Base-by-base conservation (phyloP, 176 grass and related monocot genomes). In the Alopecurus myosuroides region DNA sequence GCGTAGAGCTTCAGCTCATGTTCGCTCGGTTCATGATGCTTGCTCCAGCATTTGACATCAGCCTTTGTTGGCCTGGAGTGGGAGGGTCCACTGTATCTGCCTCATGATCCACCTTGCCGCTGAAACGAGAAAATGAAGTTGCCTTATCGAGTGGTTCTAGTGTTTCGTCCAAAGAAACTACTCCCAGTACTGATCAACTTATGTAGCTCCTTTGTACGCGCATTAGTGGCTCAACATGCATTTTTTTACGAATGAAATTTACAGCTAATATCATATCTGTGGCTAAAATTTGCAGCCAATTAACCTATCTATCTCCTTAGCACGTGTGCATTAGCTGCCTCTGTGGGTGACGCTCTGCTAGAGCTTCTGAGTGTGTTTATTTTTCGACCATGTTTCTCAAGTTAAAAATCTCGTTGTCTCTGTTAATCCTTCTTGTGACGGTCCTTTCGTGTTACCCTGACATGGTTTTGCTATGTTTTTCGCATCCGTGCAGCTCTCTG, bases 401-500 rank as follows among this genome's bases (percentile, higher is more conserved):
- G 55, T 74, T 69, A 30, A 77, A 82, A 1, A n/a, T 31, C n/a
- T 25, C 15, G 2, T 4, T n/a, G 18, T 31, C 36, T 48, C 58
- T 22, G 37, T 60, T 6, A 11, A 2, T 45, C 9, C 7, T 67
- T 22, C 52, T 9, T 77, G 35, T 40, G 37, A 33, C 26, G 0
- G 42, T 29, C 50, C 48, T 14, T 81, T 45, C 13, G 50, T 49
- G 31, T 35, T 83, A 64, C 5, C 2, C 35, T 87, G 37, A 86
- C 25, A 77, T 77, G 34, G 13, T 11, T 60, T 77, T 88, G 17
- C 22, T 64, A 19, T 74, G 74, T 14, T 49, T 57, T 7, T 50
- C 37, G 3, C 6, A 3, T 82, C 83, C 17, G 4, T 66, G 52
- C 91, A 98, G 96, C 84, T 35, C 83, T 99, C 20, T 99, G 97